Conservation (phyloP, 495 filamentous ascomycete species). For the Xylaria longipes region DNA sequence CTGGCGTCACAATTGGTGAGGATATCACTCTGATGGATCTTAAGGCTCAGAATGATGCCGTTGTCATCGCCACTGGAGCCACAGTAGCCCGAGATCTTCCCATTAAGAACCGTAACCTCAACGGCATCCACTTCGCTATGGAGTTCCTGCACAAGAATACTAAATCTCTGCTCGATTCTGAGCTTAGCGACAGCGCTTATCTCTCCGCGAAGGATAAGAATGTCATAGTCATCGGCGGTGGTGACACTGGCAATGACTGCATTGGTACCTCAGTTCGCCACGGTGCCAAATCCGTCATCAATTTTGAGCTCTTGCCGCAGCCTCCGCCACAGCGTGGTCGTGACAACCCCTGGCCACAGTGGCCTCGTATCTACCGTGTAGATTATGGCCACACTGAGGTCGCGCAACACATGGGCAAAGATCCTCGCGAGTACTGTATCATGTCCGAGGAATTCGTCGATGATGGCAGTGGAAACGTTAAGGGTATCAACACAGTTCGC, state of each 20-base stretch:
- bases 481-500: slow-evolving; percentile 96
- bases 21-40: slow-evolving; percentile 79
- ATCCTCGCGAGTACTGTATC: slow-evolving; percentile 97
- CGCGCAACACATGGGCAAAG: slow-evolving; percentile 95
- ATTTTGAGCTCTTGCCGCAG: slow-evolving; percentile 97
- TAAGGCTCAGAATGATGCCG: slow-evolving; percentile 78
- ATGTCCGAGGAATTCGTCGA: slow-evolving; percentile 99
- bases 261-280: slow-evolving; percentile 98
- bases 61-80: slow-evolving; percentile 95
- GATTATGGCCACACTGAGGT: slow-evolving; percentile 98
- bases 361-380: slow-evolving; percentile 97
- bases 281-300: slow-evolving; percentile 93
- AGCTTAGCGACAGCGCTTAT: slow-evolving; percentile 83
- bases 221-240: slow-evolving; percentile 97
- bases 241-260: slow-evolving; percentile 99
- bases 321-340: slow-evolving; percentile 91
- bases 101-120: slow-evolving; percentile 87
- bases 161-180: slow-evolving; percentile 95
- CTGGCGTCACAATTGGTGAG: slow-evolving; percentile 78
- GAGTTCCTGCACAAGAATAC: slow-evolving; percentile 98
- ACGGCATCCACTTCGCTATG: slow-evolving; percentile 98
- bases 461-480: slow-evolving; percentile 86
- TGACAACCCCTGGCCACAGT: slow-evolving; percentile 99
- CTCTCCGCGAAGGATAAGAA: slow-evolving; percentile 97
- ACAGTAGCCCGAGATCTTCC: slow-evolving; percentile 97